A percentile compares a stretch with the other conserved stretches of the same genome.
Evolutionary conservation across 2,329 filamentous ascomycete species (phyloP).

Genomic region (Aspergillus quadricinctus): DNA sequence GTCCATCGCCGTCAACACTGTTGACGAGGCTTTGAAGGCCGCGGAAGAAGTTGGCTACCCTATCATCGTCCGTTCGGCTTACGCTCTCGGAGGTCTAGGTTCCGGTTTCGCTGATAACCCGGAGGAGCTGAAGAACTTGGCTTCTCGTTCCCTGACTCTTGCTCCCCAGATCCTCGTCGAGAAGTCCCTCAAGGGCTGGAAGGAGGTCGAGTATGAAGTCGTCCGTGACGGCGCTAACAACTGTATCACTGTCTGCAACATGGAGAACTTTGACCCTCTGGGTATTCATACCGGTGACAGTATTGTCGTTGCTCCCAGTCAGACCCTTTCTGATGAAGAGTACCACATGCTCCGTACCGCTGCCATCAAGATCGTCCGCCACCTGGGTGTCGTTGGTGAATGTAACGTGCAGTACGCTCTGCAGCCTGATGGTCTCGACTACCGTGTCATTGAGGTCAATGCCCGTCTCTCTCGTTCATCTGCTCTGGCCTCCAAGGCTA

Average conservation of each 20-base stretch:
- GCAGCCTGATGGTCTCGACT: constrained; percentile 93
- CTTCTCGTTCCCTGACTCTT: constrained; percentile 84
- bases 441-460: constrained; percentile 98
- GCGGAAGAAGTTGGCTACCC: constrained; percentile 87
- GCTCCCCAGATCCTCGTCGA: constrained; percentile 96
- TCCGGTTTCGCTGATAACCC: constrained; percentile 93
- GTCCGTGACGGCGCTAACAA: constrained; percentile 97
- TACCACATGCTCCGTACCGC: constrained; percentile 99
- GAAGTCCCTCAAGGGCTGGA: constrained; percentile 99
- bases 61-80: constrained; percentile 95
- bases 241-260: constrained; percentile 98
- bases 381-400: constrained; percentile 94
- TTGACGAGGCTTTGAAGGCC: constrained; percentile 87
- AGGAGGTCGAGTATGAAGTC: constrained; percentile 98
- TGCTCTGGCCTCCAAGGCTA: constrained; percentile 94
- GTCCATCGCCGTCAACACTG: constrained; percentile 84
- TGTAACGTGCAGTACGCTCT: constrained; percentile 98
- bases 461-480: constrained; percentile 97
- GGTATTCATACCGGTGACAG: constrained; percentile 98
- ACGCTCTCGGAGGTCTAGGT: constrained; percentile 90
- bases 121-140: constrained; percentile 90
- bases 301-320: constrained; percentile 94
- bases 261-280: constrained; percentile 97
- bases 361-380: constrained; percentile 96
- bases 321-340: constrained; percentile 96